Evolutionary conservation across 1,139 yeast species (phyloP).

Genomic region (Geotrichum klebahnii): DNA sequence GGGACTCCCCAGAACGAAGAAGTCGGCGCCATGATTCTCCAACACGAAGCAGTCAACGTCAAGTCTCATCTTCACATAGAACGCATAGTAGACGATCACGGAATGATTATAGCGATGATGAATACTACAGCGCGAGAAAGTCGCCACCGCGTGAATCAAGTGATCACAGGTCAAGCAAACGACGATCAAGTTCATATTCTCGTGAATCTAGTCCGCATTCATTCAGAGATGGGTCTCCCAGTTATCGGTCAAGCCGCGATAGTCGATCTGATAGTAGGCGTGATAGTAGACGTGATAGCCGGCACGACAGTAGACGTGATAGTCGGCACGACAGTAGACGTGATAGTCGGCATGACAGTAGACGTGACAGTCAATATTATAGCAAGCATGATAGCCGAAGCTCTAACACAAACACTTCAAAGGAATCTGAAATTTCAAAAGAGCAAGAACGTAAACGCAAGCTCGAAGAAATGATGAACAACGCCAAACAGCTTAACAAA

Average conservation of each 20-base stretch:
- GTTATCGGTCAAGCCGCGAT: neutral
- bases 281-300: neutral
- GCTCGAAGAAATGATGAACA: constrained; percentile 50
- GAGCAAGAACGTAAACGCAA: constrained; percentile 41
- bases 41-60: neutral
- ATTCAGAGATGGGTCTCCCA: neutral
- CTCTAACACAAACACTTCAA: neutral
- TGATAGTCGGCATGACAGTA: no score
- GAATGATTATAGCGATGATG: constrained; percentile 8
- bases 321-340: no score
- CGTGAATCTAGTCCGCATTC: constrained; percentile 1
- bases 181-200: neutral
- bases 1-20: constrained; percentile 12
- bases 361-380: neutral
- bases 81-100: neutral
- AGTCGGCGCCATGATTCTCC: constrained; percentile 2
- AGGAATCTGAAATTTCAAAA: neutral
- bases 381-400: neutral
- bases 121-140: neutral
- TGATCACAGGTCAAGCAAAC: constrained; percentile 1
- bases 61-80: neutral
- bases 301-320: no score
- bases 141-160: neutral
- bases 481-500: constrained; percentile 59
- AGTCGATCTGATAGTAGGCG: neutral